A percentile compares a stretch with the other conserved stretches of the same genome.
These are phyloP conservation scores for Beauveria scarabaeidicola DNA, from an alignment of 2,329 filamentous ascomycete species.

Conservation along the genomic window DNA sequence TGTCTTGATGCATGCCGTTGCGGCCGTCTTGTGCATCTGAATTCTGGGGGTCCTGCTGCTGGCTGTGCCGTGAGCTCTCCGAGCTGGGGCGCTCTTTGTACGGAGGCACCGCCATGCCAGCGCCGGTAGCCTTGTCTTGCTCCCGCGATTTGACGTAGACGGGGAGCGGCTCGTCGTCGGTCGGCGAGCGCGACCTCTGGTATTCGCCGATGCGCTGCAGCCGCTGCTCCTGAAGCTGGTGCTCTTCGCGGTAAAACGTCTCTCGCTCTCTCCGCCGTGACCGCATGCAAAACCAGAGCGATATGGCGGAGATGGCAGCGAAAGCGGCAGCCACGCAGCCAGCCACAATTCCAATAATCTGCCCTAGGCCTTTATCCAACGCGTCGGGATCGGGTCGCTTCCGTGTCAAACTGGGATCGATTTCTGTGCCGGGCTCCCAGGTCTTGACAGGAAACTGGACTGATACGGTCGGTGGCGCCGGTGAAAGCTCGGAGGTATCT, in stretches of 20 bases:
- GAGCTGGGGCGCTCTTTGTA: slow-evolving; percentile 9
- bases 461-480: neutral
- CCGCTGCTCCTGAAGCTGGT: slow-evolving; percentile 4
- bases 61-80: slow-evolving; percentile 2
- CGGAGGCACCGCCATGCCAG: neutral
- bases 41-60: neutral
- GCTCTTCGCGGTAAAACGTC: slow-evolving; percentile 6
- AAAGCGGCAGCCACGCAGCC: slow-evolving; percentile 5
- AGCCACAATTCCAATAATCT: slow-evolving; percentile 8
- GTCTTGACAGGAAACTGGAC: slow-evolving; percentile 4
- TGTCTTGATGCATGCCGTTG: neutral
- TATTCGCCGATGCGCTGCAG: slow-evolving; percentile 5
- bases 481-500: slow-evolving; percentile 1
- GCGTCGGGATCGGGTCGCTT: neutral
- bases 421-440: slow-evolving; percentile 9
- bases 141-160: slow-evolving; percentile 4
- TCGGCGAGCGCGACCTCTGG: slow-evolving; percentile 1
- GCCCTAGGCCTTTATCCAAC: neutral
- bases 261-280: neutral
- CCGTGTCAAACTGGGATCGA: neutral
- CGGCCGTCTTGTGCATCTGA: neutral
- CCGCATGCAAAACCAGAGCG: neutral
- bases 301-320: neutral
- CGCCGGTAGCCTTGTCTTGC: neutral
- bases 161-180: slow-evolving; percentile 5